Percentiles rank a stretch among this genome's conserved stretches.
Evolutionary conservation across 2,329 filamentous ascomycete genomes (phyloP).

Genomic region (Xylaria sp.): DNA sequence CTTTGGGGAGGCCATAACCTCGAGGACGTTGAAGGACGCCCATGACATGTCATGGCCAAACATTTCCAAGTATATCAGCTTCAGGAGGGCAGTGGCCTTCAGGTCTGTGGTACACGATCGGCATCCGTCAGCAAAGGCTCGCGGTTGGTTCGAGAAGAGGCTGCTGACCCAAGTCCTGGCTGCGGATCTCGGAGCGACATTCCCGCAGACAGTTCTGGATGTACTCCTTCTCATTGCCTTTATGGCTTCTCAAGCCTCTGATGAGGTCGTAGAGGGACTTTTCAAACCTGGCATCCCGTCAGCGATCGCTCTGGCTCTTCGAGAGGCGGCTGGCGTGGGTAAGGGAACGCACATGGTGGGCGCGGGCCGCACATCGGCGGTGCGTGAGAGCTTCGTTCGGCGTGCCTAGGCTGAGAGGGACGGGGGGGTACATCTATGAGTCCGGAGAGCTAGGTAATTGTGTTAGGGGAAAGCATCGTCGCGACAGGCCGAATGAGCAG

Average conservation of each 20-base stretch:
- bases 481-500: conserved; percentile 6
- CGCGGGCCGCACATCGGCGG: conserved; percentile 41
- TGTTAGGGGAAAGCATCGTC: conserved; percentile 35
- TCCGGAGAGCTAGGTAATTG: conserved; percentile 25
- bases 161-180: conserved; percentile 86
- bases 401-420: conserved; percentile 21
- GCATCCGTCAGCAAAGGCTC: conserved; percentile 18
- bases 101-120: conserved; percentile 68
- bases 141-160: conserved; percentile 15
- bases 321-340: neutral
- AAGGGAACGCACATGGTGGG: conserved; percentile 43
- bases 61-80: conserved; percentile 98
- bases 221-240: conserved; percentile 93
- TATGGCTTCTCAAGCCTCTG: conserved; percentile 92
- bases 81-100: conserved; percentile 94
- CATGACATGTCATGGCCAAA: conserved; percentile 99
- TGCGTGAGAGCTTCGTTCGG: conserved; percentile 37
- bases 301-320: conserved; percentile 33
- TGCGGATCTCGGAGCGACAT: conserved; percentile 91
- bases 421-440: conserved; percentile 37
- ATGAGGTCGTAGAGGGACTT: conserved; percentile 99
- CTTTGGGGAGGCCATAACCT: conserved; percentile 97
- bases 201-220: conserved; percentile 93
- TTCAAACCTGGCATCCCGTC: conserved; percentile 80
- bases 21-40: conserved; percentile 97